phyloP scores from a whole-genome alignment of 2,329 filamentous ascomycete species.

The Pseudogymnoascus sp. region DNA sequence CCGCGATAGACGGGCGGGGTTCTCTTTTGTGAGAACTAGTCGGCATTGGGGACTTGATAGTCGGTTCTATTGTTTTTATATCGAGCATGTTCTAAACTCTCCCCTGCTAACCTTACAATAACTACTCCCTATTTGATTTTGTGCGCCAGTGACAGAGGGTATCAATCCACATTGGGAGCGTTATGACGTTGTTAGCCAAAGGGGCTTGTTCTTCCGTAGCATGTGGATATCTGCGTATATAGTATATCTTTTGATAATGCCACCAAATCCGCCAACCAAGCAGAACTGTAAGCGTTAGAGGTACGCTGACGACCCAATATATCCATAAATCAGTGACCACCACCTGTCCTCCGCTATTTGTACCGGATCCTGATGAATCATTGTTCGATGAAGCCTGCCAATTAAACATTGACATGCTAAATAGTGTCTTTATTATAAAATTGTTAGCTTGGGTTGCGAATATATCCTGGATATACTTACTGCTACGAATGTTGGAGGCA shows the following conservation, averaged over 20 bases:
- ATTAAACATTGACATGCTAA: not conserved
- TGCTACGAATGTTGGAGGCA: slow-evolving; percentile 42
- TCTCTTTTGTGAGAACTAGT: not conserved
- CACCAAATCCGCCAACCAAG: not conserved
- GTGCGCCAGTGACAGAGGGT: not conserved
- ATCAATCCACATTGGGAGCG: not conserved
- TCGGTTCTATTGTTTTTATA: not conserved
- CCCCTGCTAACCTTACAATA: not conserved
- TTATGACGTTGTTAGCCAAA: not conserved
- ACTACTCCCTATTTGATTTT: not conserved
- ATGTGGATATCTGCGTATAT: not conserved
- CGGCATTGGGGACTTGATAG: not conserved
- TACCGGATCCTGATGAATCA: not conserved
- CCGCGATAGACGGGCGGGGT: no score
- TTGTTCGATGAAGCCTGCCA: not conserved
- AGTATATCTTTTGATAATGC: not conserved
- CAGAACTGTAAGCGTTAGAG: not conserved
- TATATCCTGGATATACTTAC: not conserved
- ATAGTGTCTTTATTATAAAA: not conserved
- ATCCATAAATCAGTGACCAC: not conserved
- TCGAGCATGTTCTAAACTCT: not conserved
- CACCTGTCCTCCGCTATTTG: not conserved
- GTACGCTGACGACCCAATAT: not conserved
- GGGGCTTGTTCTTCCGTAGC: not conserved
- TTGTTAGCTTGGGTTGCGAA: not conserved